phyloP scores from a whole-genome alignment of 2,329 filamentous ascomycete genomes.

The Aaosphaeria pasadenensis region DNA sequence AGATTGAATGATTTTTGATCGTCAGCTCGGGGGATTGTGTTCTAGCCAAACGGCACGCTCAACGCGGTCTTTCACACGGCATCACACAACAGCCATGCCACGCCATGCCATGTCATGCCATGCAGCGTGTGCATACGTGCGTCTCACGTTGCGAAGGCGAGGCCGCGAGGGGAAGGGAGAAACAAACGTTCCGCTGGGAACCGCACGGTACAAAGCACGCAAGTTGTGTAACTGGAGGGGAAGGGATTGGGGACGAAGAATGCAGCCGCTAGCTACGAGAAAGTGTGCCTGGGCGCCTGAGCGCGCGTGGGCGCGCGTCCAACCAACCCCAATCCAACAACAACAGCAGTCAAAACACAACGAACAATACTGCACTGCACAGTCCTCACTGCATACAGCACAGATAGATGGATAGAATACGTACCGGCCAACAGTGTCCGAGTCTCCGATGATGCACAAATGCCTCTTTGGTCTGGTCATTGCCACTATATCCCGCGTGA shows the following conservation, averaged over 20 bases:
- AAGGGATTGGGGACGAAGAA: no score
- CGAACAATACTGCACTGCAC: no score
- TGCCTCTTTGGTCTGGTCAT: conserved; percentile 95
- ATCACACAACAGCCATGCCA: conserved; percentile 4
- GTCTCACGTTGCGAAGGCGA: conserved; percentile 1
- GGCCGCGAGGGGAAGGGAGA: background rate
- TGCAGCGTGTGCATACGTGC: background rate
- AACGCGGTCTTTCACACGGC: background rate
- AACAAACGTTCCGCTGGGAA: background rate
- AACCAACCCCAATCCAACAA: no score
- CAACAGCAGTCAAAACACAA: no score
- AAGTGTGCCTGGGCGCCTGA: no score
- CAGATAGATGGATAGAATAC: conserved; percentile 35
- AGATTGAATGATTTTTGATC: conserved; percentile 2
- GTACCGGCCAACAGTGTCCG: conserved; percentile 86
- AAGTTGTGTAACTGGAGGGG: no score
- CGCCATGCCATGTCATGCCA: background rate
- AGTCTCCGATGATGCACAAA: conserved; percentile 87
- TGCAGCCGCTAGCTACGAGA: no score
- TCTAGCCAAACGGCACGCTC: background rate
- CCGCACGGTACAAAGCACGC: background rate
- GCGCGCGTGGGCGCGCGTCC: no score
- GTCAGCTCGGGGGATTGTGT: background rate
- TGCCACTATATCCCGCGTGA: conserved; percentile 61
- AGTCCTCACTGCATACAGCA: no score